Percentiles rank a stretch among this genome's conserved stretches.
phyloP scores from a whole-genome alignment of 805 yeast genomes.

The Candida montana region DNA sequence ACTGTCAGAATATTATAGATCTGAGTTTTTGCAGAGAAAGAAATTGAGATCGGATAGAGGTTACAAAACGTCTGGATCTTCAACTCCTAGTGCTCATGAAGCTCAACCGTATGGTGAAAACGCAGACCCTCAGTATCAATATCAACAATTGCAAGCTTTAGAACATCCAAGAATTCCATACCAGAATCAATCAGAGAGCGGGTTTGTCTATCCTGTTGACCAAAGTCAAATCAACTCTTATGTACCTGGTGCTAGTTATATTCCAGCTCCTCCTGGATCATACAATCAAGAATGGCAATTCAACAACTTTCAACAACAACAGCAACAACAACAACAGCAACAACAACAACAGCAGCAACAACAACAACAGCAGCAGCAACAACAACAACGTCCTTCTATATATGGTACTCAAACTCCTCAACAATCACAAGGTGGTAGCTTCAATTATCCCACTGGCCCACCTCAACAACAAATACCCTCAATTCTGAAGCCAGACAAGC shows the following conservation, averaged over 20 bases:
- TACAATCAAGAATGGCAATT: slow-evolving; percentile 12
- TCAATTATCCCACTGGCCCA: neutral
- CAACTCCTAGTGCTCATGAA: slow-evolving; percentile 14
- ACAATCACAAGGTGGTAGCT: slow-evolving; percentile 4
- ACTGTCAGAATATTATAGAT: slow-evolving; percentile 24
- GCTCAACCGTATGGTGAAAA: slow-evolving; percentile 1
- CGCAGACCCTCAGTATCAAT: slow-evolving; percentile 5
- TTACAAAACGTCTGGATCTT: slow-evolving; percentile 11
- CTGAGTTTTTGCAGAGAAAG: slow-evolving; percentile 24
- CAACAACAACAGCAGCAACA: slow-evolving; percentile 7
- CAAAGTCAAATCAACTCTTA: slow-evolving; percentile 8
- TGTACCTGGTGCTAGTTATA: slow-evolving; percentile 2
- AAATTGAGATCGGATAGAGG: slow-evolving; percentile 21
- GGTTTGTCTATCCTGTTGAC: slow-evolving; percentile 10
- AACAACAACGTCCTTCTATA: slow-evolving; percentile 5
- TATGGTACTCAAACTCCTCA: slow-evolving; percentile 9
- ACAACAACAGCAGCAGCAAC: too few relatives aligned
- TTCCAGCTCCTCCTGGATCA: slow-evolving; percentile 2
- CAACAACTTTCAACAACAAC: slow-evolving; percentile 6
- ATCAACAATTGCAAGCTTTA: neutral
- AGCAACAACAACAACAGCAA: too few relatives aligned
- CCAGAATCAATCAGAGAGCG: slow-evolving; percentile 6
- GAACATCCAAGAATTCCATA: slow-evolving; percentile 7
- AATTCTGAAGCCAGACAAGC: slow-evolving; percentile 1
- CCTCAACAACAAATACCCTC: slow-evolving; percentile 4